Conservation (phyloP, 2,329 filamentous ascomycete genomes). For the Pleurostoma richardsiae region DNA sequence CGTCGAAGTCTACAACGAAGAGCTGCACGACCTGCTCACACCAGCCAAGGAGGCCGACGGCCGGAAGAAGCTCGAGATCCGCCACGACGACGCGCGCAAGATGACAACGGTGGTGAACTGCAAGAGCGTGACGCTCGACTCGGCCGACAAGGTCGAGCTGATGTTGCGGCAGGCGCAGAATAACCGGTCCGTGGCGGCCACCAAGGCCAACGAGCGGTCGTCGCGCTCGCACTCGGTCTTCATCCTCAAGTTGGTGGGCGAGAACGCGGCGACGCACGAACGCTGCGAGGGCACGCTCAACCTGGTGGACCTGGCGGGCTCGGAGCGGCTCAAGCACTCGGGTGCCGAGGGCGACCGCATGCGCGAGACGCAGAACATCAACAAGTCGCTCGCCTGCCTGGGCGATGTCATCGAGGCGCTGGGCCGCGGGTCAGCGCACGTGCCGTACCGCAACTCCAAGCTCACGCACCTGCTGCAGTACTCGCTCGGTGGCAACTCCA, state of each 20-base stretch:
- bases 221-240: constrained; percentile 96
- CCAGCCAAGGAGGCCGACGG: constrained; percentile 60
- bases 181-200: constrained; percentile 89
- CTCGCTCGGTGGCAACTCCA: constrained; percentile 89
- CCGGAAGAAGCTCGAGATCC: constrained; percentile 83
- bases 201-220: constrained; percentile 94
- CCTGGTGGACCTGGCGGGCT: constrained; percentile 90
- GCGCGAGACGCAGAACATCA: constrained; percentile 96
- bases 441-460: constrained; percentile 96
- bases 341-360: constrained; percentile 81
- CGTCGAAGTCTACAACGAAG: constrained; percentile 97
- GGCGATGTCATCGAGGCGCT: constrained; percentile 93
- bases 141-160: constrained; percentile 70
- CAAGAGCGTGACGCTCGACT: constrained; percentile 71
- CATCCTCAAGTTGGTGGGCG: constrained; percentile 72
- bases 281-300: constrained; percentile 91
- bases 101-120: constrained; percentile 80
- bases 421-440: constrained; percentile 76
- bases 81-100: constrained; percentile 77
- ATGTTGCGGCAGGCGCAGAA: constrained; percentile 77
- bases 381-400: constrained; percentile 85
- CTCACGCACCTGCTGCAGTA: constrained; percentile 94
- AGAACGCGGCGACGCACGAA: constrained; percentile 72
- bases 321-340: constrained; percentile 83
- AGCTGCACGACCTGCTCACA: constrained; percentile 80